A percentile compares a stretch with the other conserved stretches of the same genome.
Conservation (phyloP, 768 basidiomycete species). For the Cystobasidium tubakii region DNA sequence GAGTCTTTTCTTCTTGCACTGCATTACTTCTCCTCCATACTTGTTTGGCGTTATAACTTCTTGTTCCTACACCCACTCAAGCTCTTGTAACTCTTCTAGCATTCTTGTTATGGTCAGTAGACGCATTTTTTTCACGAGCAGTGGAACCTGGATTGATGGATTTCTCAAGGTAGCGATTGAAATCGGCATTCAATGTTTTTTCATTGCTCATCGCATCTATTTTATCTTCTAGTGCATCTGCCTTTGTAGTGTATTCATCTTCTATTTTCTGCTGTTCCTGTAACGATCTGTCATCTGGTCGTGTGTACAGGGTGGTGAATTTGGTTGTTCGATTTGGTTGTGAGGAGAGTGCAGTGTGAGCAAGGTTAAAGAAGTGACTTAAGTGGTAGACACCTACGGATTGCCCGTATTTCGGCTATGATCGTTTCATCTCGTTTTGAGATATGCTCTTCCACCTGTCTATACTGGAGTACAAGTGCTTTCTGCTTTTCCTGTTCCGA, state of each 20-base stretch:
- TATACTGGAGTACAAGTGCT: neutral
- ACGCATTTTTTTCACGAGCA: no score
- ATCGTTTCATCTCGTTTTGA: neutral
- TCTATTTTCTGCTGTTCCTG: neutral
- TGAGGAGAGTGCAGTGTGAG: no score
- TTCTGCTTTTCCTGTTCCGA: neutral
- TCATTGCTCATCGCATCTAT: neutral
- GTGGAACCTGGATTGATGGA: neutral
- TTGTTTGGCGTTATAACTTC: no score
- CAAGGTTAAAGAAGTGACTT: neutral
- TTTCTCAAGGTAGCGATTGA: conserved; percentile 17
- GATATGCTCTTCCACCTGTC: neutral
- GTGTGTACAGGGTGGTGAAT: neutral
- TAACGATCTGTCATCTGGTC: neutral
- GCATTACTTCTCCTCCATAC: no score
- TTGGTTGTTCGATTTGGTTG: no score
- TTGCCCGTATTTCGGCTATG: neutral
- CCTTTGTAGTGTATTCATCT: neutral
- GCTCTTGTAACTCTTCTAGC: no score
- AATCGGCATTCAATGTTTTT: neutral
- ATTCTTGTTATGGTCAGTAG: no score
- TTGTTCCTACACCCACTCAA: neutral
- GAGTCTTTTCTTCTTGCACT: neutral
- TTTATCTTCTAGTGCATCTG: conserved; percentile 8
- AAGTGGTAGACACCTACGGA: conserved; percentile 9